These are phyloP conservation scores for Claviceps monticola DNA, from an alignment of 2,329 filamentous ascomycete species.

Conservation along the genomic window DNA sequence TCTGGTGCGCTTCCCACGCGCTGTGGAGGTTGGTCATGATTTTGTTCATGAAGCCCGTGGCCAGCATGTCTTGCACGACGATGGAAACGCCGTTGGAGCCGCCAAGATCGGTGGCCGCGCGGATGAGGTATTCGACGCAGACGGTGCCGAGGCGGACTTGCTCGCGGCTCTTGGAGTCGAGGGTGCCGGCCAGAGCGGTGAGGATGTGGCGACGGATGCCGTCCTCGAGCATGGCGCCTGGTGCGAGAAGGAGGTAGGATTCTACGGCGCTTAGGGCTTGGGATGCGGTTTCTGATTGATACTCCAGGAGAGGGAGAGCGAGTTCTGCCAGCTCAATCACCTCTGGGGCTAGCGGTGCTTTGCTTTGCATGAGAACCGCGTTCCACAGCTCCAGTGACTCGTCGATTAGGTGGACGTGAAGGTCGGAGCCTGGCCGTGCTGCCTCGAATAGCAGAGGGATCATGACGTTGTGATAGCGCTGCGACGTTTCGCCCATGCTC, in stretches of 20 bases:
- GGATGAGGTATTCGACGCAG: slow-evolving; percentile 52
- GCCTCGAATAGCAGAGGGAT: slow-evolving; percentile 72
- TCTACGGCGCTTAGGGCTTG: slow-evolving; percentile 52
- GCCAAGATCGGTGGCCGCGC: slow-evolving; percentile 47
- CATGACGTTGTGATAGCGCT: slow-evolving; percentile 65
- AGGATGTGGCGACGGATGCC: slow-evolving; percentile 36
- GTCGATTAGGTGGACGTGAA: slow-evolving; percentile 73
- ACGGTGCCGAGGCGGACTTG: slow-evolving; percentile 42
- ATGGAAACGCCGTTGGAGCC: slow-evolving; percentile 45
- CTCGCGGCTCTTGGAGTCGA: slow-evolving; percentile 42
- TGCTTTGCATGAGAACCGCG: slow-evolving; percentile 54
- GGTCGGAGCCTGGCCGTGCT: slow-evolving; percentile 59
- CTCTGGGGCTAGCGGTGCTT: slow-evolving; percentile 44
- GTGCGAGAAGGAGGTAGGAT: slow-evolving; percentile 56
- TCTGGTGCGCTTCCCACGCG: slow-evolving; percentile 62
- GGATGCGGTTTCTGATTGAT: slow-evolving; percentile 48
- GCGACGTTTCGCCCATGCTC: slow-evolving; percentile 66
- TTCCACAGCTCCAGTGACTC: slow-evolving; percentile 86
- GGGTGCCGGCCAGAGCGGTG: slow-evolving; percentile 33
- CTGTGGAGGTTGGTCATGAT: slow-evolving; percentile 54
- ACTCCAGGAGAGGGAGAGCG: slow-evolving; percentile 51
- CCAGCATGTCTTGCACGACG: slow-evolving; percentile 52
- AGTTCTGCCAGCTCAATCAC: slow-evolving; percentile 50
- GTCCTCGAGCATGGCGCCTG: slow-evolving; percentile 50
- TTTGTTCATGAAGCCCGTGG: slow-evolving; percentile 46